Evolutionary conservation across 2,329 filamentous ascomycete genomes (phyloP), one percentile per base, ranked within the genome.

Genomic region (Penicillium italicum): DNA sequence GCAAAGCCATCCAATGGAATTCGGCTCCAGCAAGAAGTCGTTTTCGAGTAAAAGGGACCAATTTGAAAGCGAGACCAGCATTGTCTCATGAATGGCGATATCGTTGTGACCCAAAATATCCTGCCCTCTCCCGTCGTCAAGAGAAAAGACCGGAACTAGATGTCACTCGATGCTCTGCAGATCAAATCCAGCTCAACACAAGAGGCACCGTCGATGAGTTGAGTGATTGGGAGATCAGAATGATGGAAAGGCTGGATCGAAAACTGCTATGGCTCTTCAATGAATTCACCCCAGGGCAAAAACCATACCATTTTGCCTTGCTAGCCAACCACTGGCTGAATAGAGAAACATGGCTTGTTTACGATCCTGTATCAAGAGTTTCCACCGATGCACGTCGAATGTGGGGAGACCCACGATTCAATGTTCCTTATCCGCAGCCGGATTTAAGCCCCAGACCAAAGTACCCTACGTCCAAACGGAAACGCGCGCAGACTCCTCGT

Each of bases 291-390:
- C 74, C 74, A 6, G 74, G 74, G 10, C 66, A 71, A 44, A 74
- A 71, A 55, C 69, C 73, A 6, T 75, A 70, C 50, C 72, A 75
- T 55, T 76, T 76, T 52, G 63, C 71, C 24, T 55, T 73, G 22
- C 66, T 76, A 38, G 68, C 73, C 31, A 76, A 75, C 45, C 74
- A 76, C 53, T 77, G 74, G 74, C 48, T 76, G n/a, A 77, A 75
- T 50, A 66, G 58, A 38, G 63, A 70, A 31, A 76, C 73, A 1
- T 76, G 73, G 74, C 44, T 73, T 20, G 72, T 76, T 28, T 65
- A 69, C 38, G 73, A 76, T 53, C 72, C 74, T 9, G 58, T 68
- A n/a, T 75, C 72, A 28, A 66, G 74, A 49, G 65, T 73, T 26
- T 55, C 69, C 7, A 62, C 57, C 6, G 62, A 73, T 36, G 58